Conservation (phyloP, 331 rosid genomes). For the Malus hybrid region DNA sequence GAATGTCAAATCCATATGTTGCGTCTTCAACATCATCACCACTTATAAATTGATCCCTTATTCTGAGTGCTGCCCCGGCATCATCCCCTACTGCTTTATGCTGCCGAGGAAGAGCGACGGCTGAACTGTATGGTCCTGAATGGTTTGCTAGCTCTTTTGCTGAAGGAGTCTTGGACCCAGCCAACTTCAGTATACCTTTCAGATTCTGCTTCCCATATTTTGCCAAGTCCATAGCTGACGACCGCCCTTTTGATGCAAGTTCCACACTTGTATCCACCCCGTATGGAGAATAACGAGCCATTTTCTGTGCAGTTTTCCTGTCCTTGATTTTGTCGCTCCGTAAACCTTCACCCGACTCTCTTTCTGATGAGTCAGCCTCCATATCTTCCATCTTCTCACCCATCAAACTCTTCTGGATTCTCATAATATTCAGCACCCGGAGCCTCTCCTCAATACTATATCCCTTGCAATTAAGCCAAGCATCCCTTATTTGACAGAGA, state of each 20-base stretch:
- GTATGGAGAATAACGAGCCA: slow-evolving; percentile 35
- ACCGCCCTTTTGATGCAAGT: slow-evolving; percentile 33
- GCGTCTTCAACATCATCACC: slow-evolving; percentile 46
- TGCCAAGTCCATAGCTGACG: slow-evolving; percentile 28
- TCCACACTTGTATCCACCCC: slow-evolving; percentile 44
- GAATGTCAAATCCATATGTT: slow-evolving; percentile 38
- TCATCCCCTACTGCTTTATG: slow-evolving; percentile 43
- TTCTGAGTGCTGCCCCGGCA: slow-evolving; percentile 41
- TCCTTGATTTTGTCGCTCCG: slow-evolving; percentile 52
- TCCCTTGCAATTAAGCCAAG: slow-evolving; percentile 85
- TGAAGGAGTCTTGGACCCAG: slow-evolving; percentile 44
- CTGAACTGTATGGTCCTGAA: slow-evolving; percentile 48
- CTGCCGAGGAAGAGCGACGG: slow-evolving; percentile 37
- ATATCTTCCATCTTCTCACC: slow-evolving; percentile 69
- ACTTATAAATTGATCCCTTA: slow-evolving; percentile 48
- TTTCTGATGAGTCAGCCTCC: slow-evolving; percentile 63
- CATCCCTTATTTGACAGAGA: slow-evolving; percentile 90
- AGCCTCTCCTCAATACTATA: slow-evolving; percentile 93
- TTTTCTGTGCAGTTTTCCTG: slow-evolving; percentile 39
- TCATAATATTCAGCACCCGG: slow-evolving; percentile 72
- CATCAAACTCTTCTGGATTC: slow-evolving; percentile 85
- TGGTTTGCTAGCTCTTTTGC: slow-evolving; percentile 39
- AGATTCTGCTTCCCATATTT: slow-evolving; percentile 63
- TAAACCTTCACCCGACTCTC: slow-evolving; percentile 60
- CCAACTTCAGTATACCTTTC: slow-evolving; percentile 66